Evolutionary conservation across 2,329 filamentous ascomycete genomes (phyloP).

Genomic region (Colletotrichum sidae): DNA sequence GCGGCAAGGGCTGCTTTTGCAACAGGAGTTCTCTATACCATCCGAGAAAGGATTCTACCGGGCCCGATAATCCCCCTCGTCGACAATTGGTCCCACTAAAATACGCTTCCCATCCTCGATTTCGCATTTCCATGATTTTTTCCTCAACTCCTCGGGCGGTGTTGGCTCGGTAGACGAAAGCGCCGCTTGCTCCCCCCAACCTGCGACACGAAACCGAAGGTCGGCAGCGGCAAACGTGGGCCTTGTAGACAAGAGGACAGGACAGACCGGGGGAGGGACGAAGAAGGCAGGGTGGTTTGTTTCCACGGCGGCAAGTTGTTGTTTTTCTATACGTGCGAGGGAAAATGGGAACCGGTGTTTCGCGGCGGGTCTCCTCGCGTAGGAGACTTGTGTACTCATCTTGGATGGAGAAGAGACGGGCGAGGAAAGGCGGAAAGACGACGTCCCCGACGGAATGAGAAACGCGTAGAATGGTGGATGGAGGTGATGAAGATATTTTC

Average conservation of each 20-base stretch:
- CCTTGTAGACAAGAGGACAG: slow-evolving; percentile 17
- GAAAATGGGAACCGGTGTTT: slow-evolving; percentile 12
- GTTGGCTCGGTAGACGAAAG: slow-evolving; percentile 29
- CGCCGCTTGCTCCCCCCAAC: slow-evolving; percentile 3
- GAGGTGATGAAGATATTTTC: slow-evolving; percentile 33
- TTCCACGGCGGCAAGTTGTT: slow-evolving; percentile 25
- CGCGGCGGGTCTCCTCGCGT: slow-evolving; percentile 8
- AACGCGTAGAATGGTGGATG: slow-evolving; percentile 31
- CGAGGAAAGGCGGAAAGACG: slow-evolving; percentile 10
- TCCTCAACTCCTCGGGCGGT: slow-evolving; percentile 26
- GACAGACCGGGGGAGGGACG: slow-evolving; percentile 2
- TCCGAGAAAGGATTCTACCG: slow-evolving; percentile 12
- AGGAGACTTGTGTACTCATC: slow-evolving; percentile 10
- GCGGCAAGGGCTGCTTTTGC: slow-evolving; percentile 26
- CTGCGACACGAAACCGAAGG: slow-evolving; percentile 20
- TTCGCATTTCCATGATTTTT: slow-evolving; percentile 25
- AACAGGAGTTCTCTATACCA: slow-evolving; percentile 35
- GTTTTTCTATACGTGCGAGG: slow-evolving; percentile 18
- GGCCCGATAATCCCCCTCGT: slow-evolving; percentile 19
- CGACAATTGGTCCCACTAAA: slow-evolving; percentile 21
- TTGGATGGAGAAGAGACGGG: slow-evolving; percentile 8
- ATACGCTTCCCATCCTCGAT: slow-evolving; percentile 21
- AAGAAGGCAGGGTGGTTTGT: slow-evolving; percentile 15
- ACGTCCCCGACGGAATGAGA: slow-evolving; percentile 25
- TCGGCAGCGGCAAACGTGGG: slow-evolving; percentile 6